Conservation (phyloP, 148 eudicot species). For the Mesembryanthemum crystallinum region DNA sequence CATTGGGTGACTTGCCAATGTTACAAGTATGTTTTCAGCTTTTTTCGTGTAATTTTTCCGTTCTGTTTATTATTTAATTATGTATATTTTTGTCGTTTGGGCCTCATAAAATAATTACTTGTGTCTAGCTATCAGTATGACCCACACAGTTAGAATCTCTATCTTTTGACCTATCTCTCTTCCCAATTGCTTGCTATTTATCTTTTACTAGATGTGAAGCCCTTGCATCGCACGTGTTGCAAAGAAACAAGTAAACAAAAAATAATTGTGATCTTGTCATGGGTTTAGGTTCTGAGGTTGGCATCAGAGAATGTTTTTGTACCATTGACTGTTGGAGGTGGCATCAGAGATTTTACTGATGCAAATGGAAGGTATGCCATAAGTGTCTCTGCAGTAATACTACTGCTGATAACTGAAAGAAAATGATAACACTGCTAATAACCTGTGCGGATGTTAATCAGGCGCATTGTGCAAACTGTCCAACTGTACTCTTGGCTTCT, state of each 20-base stretch:
- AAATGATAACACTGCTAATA: neutral
- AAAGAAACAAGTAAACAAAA: too few relatives aligned
- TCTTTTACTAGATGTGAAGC: neutral
- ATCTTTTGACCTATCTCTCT: neutral
- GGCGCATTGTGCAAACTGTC: neutral
- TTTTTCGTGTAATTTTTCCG: neutral
- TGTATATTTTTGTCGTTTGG: neutral
- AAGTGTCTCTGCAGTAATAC: neutral
- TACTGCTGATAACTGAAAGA: neutral
- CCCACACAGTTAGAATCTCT: neutral
- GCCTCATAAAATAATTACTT: neutral
- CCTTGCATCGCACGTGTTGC: too few relatives aligned
- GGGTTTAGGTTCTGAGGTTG: slow-evolving; percentile 61
- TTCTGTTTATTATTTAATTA: neutral
- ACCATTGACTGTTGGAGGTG: slow-evolving; percentile 97
- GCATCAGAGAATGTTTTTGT: slow-evolving; percentile 93
- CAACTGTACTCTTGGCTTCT: neutral
- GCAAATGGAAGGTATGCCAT: slow-evolving; percentile 72
- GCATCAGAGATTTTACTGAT: slow-evolving; percentile 96
- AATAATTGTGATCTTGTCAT: slow-evolving; percentile 12
- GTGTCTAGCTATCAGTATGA: too few relatives aligned
- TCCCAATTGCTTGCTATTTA: neutral
- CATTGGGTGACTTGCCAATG: slow-evolving; percentile 95
- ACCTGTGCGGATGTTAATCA: neutral
- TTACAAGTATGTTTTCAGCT: slow-evolving; percentile 54